Evolutionary conservation across 2,329 filamentous ascomycete genomes (phyloP).

Genomic region (Hymenoscyphus linearis): DNA sequence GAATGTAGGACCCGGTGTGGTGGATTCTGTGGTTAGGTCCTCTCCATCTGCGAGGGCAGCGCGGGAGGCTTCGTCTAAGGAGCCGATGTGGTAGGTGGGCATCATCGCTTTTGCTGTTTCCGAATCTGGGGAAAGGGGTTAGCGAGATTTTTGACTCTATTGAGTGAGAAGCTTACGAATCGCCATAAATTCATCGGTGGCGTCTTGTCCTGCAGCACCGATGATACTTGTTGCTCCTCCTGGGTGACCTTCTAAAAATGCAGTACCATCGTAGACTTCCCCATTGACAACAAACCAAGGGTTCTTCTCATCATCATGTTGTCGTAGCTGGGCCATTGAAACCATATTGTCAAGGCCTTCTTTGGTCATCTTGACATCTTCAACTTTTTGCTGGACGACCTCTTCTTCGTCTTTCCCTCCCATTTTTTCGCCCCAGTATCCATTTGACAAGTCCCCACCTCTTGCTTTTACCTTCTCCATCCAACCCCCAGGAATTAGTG

Average conservation of each 20-base stretch:
- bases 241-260: conserved; percentile 75
- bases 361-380: conserved; percentile 74
- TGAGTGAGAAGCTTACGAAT: conserved; percentile 63
- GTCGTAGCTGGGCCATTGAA: conserved; percentile 63
- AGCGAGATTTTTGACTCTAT: neutral
- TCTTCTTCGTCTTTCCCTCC: conserved; percentile 45
- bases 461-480: conserved; percentile 86
- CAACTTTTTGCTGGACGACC: conserved; percentile 44
- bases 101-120: conserved; percentile 93
- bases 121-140: conserved; percentile 57
- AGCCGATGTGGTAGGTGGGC: conserved; percentile 77
- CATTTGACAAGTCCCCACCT: conserved; percentile 75
- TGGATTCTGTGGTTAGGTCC: conserved; percentile 34
- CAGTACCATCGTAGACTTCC: conserved; percentile 82
- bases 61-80: conserved; percentile 57
- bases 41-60: conserved; percentile 45
- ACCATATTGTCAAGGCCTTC: conserved; percentile 59
- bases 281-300: conserved; percentile 89
- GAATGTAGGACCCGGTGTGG: conserved; percentile 55
- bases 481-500: conserved; percentile 75
- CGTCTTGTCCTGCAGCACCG: conserved; percentile 74
- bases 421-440: conserved; percentile 75
- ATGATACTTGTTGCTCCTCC: conserved; percentile 82
- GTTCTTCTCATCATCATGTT: conserved; percentile 57
- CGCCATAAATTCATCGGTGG: conserved; percentile 82